A percentile compares a stretch with the other conserved stretches of the same genome.
Evolutionary conservation across 805 yeast species (phyloP).

Genomic region (Monosporozyma servazzii): DNA sequence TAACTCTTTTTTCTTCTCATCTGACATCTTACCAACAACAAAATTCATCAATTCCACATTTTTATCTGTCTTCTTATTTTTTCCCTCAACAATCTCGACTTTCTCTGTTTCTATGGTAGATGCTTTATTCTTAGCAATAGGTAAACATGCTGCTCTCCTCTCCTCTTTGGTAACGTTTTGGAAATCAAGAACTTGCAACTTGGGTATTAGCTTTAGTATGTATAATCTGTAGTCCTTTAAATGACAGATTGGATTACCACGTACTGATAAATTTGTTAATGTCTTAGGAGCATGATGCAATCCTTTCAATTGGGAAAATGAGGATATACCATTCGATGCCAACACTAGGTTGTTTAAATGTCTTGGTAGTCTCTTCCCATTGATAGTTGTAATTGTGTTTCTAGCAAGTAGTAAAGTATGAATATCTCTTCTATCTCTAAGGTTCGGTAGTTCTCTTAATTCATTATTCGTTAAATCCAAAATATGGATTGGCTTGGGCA

Average conservation of each 20-base stretch:
- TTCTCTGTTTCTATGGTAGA: not conserved
- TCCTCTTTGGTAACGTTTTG: constrained; percentile 49
- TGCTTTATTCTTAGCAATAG: not conserved
- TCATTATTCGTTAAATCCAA: constrained; percentile 74
- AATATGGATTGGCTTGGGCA: constrained; percentile 40
- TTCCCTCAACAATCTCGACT: not conserved
- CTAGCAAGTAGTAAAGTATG: constrained; percentile 51
- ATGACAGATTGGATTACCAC: constrained; percentile 49
- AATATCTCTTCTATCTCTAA: constrained; percentile 31
- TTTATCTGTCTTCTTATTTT: constrained; percentile 14
- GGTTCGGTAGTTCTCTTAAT: constrained; percentile 48
- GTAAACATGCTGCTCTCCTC: constrained; percentile 2
- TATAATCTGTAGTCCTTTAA: constrained; percentile 48
- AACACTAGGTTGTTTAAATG: constrained; percentile 41
- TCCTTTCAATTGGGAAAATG: constrained; percentile 37
- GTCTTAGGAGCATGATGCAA: constrained; percentile 33
- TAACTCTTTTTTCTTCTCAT: constrained; percentile 43
- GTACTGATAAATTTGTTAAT: constrained; percentile 41
- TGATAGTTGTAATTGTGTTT: constrained; percentile 45
- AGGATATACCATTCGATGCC: constrained; percentile 45
- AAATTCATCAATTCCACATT: constrained; percentile 29
- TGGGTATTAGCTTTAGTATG: constrained; percentile 55
- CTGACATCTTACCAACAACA: constrained; percentile 40
- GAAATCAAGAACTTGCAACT: constrained; percentile 58
- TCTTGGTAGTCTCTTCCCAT: constrained; percentile 23